Evolutionary conservation across 169 alveolate species (phyloP).

Genomic region (Eimeria praecox): DNA sequence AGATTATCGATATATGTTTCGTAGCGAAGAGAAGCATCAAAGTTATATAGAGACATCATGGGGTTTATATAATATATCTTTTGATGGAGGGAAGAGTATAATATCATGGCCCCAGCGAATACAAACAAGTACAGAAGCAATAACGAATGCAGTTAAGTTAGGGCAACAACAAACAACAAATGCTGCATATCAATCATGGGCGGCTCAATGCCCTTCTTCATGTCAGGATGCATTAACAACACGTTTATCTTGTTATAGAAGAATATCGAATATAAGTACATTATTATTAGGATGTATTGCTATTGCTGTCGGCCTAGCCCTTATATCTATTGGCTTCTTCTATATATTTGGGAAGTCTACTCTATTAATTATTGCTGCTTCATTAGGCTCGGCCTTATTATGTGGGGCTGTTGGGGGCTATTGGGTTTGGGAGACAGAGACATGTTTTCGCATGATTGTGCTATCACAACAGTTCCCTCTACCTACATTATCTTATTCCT

Average conservation of each 20-base stretch:
- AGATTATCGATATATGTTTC: slow-evolving; percentile 71
- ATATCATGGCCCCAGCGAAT: slow-evolving; percentile 68
- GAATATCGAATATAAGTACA: slow-evolving; percentile 44
- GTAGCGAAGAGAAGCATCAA: slow-evolving; percentile 47
- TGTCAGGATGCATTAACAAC: slow-evolving; percentile 79
- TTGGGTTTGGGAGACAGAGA: slow-evolving; percentile 62
- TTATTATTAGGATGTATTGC: slow-evolving; percentile 30
- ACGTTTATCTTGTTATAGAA: slow-evolving; percentile 70
- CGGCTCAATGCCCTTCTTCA: slow-evolving; percentile 78
- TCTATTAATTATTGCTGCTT: background rate
- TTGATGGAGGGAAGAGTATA: slow-evolving; percentile 31
- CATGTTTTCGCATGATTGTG: slow-evolving; percentile 51
- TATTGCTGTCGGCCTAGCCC: slow-evolving; percentile 15
- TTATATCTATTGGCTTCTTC: slow-evolving; percentile 61
- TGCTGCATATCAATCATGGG: slow-evolving; percentile 76
- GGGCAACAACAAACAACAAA: slow-evolving; percentile 67
- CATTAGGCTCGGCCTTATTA: slow-evolving; percentile 4
- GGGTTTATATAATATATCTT: slow-evolving; percentile 68
- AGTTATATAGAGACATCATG: background rate
- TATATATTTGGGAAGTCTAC: slow-evolving; percentile 63
- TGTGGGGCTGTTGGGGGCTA: slow-evolving; percentile 18
- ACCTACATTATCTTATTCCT: slow-evolving; percentile 13
- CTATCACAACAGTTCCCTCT: slow-evolving; percentile 55
- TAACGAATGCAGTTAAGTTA: slow-evolving; percentile 25
- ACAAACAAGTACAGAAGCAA: background rate